A percentile compares a stretch with the other conserved stretches of the same genome.
phyloP scores from a whole-genome alignment of 257 asterid genomes.

The Cinchona pubescens region DNA sequence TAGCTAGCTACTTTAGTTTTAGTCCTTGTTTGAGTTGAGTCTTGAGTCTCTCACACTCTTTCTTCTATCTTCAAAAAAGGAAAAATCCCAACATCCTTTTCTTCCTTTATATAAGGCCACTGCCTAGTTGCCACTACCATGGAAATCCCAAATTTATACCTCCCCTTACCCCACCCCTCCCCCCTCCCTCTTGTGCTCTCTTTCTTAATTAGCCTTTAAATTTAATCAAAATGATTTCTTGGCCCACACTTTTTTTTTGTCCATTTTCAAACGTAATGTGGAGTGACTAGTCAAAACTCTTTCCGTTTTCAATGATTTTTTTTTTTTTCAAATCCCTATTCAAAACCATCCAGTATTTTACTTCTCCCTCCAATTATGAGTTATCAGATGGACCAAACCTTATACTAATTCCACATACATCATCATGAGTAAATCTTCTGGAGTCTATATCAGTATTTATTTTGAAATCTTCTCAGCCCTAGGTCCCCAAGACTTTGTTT shows the following conservation, averaged over 20 bases:
- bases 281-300: no score
- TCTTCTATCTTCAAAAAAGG: conserved; percentile 40
- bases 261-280: no score
- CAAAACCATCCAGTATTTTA: conserved; percentile 33
- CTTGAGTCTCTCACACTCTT: conserved; percentile 22
- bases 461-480: conserved; percentile 28
- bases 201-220: conserved; percentile 23
- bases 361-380: conserved; percentile 48
- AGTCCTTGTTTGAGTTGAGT: not conserved
- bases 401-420: conserved; percentile 42
- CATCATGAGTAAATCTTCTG: conserved; percentile 69
- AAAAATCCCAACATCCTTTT: conserved; percentile 71
- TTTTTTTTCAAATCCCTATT: conserved; percentile 34
- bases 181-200: conserved; percentile 11
- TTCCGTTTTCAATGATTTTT: conserved; percentile 19
- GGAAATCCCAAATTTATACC: conserved; percentile 23
- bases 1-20: not conserved
- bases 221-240: conserved; percentile 44
- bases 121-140: conserved; percentile 26
- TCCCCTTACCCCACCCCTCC: not conserved
- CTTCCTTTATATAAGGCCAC: conserved; percentile 65
- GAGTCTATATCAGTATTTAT: conserved; percentile 36
- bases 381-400: conserved; percentile 40
- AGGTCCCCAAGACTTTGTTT: conserved; percentile 19
- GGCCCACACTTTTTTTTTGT: conserved; percentile 45